Conservation (phyloP, 2,329 filamentous ascomycete genomes). For the Leptographium flavum region DNA sequence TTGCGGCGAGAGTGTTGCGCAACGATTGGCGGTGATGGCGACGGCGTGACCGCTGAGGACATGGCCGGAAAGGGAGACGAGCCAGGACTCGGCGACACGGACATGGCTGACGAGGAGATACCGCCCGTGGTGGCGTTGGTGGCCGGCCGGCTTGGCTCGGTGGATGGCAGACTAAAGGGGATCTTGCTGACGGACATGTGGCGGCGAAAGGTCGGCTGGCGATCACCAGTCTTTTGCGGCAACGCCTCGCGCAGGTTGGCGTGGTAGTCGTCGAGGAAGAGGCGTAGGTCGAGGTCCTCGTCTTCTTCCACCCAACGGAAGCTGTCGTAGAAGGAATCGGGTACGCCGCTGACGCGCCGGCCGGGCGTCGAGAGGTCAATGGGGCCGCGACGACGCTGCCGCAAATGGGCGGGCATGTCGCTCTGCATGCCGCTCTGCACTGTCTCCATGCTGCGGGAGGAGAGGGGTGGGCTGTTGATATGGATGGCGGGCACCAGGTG, state of each 20-base stretch:
- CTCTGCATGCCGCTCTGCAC: not conserved
- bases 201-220: constrained; percentile 51
- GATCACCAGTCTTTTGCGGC: constrained; percentile 27
- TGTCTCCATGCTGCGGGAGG: constrained; percentile 9
- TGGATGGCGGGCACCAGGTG: constrained; percentile 16
- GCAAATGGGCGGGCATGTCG: too few relatives aligned
- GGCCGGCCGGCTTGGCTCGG: constrained; percentile 30
- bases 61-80: constrained; percentile 12
- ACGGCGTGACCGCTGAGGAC: constrained; percentile 13
- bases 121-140: constrained; percentile 29
- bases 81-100: constrained; percentile 2
- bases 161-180: constrained; percentile 42
- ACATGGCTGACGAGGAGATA: constrained; percentile 2
- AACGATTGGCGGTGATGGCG: not conserved
- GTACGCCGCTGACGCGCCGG: constrained; percentile 17
- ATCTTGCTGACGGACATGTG: constrained; percentile 58
- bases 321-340: constrained; percentile 47
- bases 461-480: constrained; percentile 10
- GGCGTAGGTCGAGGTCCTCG: constrained; percentile 50
- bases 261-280: constrained; percentile 59
- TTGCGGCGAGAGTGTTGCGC: constrained; percentile 28
- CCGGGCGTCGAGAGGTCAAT: not conserved
- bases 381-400: too few relatives aligned
- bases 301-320: constrained; percentile 65
- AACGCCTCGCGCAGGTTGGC: constrained; percentile 39